phyloP scores from a whole-genome alignment of 2,329 filamentous ascomycete genomes.

The Dendryphion nanum region DNA sequence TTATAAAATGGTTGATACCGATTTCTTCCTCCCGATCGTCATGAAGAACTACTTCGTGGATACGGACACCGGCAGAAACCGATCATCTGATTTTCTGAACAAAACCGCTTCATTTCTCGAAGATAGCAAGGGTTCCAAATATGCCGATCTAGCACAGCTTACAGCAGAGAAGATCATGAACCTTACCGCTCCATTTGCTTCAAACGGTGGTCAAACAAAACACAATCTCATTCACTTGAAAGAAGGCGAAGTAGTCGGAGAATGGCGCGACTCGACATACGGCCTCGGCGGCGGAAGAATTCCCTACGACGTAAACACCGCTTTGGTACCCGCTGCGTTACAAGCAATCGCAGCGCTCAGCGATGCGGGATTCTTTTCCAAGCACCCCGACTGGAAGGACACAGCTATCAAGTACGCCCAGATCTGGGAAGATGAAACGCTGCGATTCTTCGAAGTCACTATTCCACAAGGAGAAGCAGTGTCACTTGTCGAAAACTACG shows the following conservation, averaged over 20 bases:
- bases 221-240: constrained; percentile 61
- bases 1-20: constrained; percentile 63
- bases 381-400: constrained; percentile 48
- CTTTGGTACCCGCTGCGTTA: constrained; percentile 60
- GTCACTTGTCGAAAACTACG: constrained; percentile 51
- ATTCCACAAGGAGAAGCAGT: constrained; percentile 47
- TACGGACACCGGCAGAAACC: constrained; percentile 41
- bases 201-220: constrained; percentile 45
- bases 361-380: constrained; percentile 50
- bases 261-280: constrained; percentile 63
- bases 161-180: constrained; percentile 61
- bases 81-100: constrained; percentile 38
- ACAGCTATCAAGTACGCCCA: constrained; percentile 53
- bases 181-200: constrained; percentile 54
- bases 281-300: constrained; percentile 62
- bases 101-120: constrained; percentile 51
- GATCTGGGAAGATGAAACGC: constrained; percentile 61
- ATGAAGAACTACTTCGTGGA: constrained; percentile 60
- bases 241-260: constrained; percentile 53
- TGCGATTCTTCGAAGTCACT: constrained; percentile 55
- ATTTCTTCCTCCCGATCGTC: constrained; percentile 59
- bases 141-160: constrained; percentile 50
- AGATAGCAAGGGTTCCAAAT: constrained; percentile 54
- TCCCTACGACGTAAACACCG: constrained; percentile 66
- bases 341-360: constrained; percentile 57